A percentile compares a stretch with the other conserved stretches of the same genome.
Conservation (phyloP, 2,329 filamentous ascomycete genomes). For the Arthrocladium fulminans region DNA sequence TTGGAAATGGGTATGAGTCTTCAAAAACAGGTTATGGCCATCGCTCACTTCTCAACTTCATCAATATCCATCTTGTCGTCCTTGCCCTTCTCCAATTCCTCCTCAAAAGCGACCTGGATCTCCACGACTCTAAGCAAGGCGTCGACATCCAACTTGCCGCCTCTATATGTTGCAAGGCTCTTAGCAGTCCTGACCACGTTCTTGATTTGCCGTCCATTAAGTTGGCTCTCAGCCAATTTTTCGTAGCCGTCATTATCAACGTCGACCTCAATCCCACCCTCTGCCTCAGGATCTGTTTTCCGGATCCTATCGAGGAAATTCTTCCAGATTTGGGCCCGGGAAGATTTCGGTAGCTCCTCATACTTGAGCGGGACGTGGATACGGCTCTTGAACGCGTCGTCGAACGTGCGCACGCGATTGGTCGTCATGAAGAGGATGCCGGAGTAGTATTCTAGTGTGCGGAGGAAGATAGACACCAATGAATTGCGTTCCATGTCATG, state of each 20-base stretch:
- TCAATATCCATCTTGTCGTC: slow-evolving; percentile 70
- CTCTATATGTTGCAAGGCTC: slow-evolving; percentile 68
- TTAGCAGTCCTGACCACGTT: slow-evolving; percentile 78
- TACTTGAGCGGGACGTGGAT: slow-evolving; percentile 72
- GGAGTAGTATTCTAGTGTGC: slow-evolving; percentile 82
- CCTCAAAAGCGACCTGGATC: slow-evolving; percentile 53
- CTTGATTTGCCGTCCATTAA: slow-evolving; percentile 74
- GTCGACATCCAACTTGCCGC: slow-evolving; percentile 61
- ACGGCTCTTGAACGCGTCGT: slow-evolving; percentile 80
- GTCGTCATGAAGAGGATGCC: slow-evolving; percentile 86
- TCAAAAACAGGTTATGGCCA: no score
- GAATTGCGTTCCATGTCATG: slow-evolving; percentile 79
- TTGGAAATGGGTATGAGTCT: no score
- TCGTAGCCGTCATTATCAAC: slow-evolving; percentile 62
- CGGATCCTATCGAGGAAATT: slow-evolving; percentile 70
- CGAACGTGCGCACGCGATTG: slow-evolving; percentile 77
- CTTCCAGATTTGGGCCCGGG: slow-evolving; percentile 71
- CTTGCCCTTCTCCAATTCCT: slow-evolving; percentile 69
- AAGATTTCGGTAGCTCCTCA: slow-evolving; percentile 61
- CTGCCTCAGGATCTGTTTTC: slow-evolving; percentile 38
- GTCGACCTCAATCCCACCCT: slow-evolving; percentile 49
- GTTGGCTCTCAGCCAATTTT: slow-evolving; percentile 55
- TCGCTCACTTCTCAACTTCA: slow-evolving; percentile 2
- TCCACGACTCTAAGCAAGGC: slow-evolving; percentile 78
- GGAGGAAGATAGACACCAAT: slow-evolving; percentile 77